A percentile compares a stretch with the other conserved stretches of the same genome.
These are phyloP conservation scores for Datura wrightii DNA, from an alignment of 257 asterid species.

Conservation along the genomic window DNA sequence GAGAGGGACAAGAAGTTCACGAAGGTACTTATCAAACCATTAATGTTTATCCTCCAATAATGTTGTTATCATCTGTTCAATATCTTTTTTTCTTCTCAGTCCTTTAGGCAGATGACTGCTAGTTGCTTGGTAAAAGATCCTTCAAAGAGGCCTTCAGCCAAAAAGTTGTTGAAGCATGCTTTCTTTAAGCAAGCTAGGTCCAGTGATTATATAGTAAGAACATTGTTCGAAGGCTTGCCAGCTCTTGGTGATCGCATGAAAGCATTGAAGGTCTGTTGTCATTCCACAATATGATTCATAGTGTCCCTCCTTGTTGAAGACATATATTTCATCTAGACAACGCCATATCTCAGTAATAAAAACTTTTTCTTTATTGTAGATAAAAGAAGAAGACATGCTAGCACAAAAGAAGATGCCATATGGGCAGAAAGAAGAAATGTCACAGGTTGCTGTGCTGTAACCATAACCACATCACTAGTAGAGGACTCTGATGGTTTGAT, in stretches of 20 bases:
- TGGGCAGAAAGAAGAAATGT: constrained; percentile 44
- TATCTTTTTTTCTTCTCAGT: constrained; percentile 28
- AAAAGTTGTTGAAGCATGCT: constrained; percentile 42
- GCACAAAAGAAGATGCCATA: constrained; percentile 41
- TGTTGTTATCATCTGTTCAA: neutral
- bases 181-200: constrained; percentile 45
- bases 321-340: constrained; percentile 22
- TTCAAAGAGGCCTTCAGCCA: constrained; percentile 42
- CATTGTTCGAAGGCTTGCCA: constrained; percentile 42
- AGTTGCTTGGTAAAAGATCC: constrained; percentile 46
- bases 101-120: constrained; percentile 44
- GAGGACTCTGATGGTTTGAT: constrained; percentile 14
- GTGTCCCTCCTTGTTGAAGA: neutral
- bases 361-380: constrained; percentile 29
- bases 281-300: constrained; percentile 21
- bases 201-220: constrained; percentile 35
- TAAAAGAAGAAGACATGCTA: constrained; percentile 38
- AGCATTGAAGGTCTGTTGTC: constrained; percentile 38
- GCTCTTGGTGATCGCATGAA: constrained; percentile 37
- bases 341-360: neutral
- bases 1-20: constrained; percentile 43
- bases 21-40: constrained; percentile 28
- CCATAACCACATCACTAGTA: neutral
- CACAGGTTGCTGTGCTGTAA: constrained; percentile 34
- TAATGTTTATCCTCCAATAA: neutral